These are phyloP conservation scores for Bacidia gigantensis DNA, from an alignment of 495 filamentous ascomycete species.

Conservation along the genomic window DNA sequence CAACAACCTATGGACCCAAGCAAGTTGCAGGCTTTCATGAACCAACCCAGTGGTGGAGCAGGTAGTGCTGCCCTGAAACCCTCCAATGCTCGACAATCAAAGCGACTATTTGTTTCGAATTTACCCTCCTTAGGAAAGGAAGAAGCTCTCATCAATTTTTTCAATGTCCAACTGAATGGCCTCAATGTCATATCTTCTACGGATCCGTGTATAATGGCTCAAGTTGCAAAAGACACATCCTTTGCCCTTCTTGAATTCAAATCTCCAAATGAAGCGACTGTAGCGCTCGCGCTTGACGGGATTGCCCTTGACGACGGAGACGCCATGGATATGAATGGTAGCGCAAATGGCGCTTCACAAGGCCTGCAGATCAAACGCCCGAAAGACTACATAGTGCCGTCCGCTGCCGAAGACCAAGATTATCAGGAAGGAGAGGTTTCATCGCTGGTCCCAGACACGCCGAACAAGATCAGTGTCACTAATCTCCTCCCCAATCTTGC, in stretches of 20 bases:
- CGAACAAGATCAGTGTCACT: constrained; percentile 86
- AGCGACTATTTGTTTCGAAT: constrained; percentile 78
- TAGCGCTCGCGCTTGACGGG: constrained; percentile 81
- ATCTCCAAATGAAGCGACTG: constrained; percentile 70
- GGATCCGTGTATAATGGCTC: constrained; percentile 77
- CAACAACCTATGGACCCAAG: constrained; percentile 94
- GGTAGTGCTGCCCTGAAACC: constrained; percentile 75
- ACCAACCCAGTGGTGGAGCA: constrained; percentile 61
- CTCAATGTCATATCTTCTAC: constrained; percentile 73
- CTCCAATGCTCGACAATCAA: constrained; percentile 81
- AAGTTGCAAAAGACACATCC: constrained; percentile 59
- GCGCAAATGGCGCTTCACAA: constrained; percentile 36
- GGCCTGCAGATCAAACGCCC: constrained; percentile 78
- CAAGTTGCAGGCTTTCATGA: constrained; percentile 90
- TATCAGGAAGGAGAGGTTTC: constrained; percentile 67
- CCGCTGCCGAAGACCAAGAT: constrained; percentile 57
- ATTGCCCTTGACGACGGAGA: constrained; percentile 68
- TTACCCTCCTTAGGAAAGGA: constrained; percentile 55
- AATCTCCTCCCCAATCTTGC: constrained; percentile 77
- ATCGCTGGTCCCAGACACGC: constrained; percentile 73
- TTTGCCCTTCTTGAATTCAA: constrained; percentile 92
- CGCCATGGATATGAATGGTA: constrained; percentile 36
- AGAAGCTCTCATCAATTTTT: constrained; percentile 64
- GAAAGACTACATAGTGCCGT: constrained; percentile 95
- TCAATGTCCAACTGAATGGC: constrained; percentile 91